Conservation (phyloP, 1,284 basidiomycete species). For the Trametes pubescens region DNA sequence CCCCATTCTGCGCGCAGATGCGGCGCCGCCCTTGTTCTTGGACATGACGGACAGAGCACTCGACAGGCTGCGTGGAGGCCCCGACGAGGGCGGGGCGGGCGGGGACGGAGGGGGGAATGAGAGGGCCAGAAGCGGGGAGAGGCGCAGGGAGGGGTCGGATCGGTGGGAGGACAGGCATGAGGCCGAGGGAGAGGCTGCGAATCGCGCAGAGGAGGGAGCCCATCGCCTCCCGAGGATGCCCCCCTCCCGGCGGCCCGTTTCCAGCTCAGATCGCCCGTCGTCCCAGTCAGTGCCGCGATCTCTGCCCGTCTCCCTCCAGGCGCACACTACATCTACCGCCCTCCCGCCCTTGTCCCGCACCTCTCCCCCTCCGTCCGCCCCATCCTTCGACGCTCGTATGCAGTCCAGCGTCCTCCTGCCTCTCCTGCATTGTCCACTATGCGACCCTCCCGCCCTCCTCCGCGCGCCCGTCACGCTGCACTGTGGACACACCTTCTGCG, state of each 20-base stretch:
- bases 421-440: slow-evolving; percentile 43
- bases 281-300: slow-evolving; percentile 15
- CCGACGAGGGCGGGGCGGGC: slow-evolving; percentile 2
- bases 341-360: slow-evolving; percentile 3
- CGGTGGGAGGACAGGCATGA: slow-evolving; percentile 31
- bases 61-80: slow-evolving; percentile 2
- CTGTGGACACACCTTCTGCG: slow-evolving; percentile 47
- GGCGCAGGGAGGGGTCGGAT: slow-evolving; percentile 24
- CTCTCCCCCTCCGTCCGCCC: slow-evolving; percentile 8
- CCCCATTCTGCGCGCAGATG: slow-evolving; percentile 4
- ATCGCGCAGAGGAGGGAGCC: slow-evolving; percentile 28
- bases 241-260: slow-evolving; percentile 16
- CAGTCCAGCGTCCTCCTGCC: slow-evolving; percentile 32
- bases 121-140: slow-evolving; percentile 18
- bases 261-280: slow-evolving; percentile 17
- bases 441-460: slow-evolving; percentile 36
- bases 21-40: not conserved
- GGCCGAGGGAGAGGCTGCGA: slow-evolving; percentile 23
- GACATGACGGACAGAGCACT: slow-evolving; percentile 10
- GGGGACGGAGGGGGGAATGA: slow-evolving; percentile 12
- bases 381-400: slow-evolving; percentile 12
- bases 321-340: slow-evolving; percentile 23
- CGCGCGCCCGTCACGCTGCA: slow-evolving; percentile 43
- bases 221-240: slow-evolving; percentile 34
- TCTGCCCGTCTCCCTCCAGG: slow-evolving; percentile 15